Evolutionary conservation across 129 eudicot species (phyloP), one percentile per base, ranked within the genome.

Genomic region (Heracleum sosnowskyi): DNA sequence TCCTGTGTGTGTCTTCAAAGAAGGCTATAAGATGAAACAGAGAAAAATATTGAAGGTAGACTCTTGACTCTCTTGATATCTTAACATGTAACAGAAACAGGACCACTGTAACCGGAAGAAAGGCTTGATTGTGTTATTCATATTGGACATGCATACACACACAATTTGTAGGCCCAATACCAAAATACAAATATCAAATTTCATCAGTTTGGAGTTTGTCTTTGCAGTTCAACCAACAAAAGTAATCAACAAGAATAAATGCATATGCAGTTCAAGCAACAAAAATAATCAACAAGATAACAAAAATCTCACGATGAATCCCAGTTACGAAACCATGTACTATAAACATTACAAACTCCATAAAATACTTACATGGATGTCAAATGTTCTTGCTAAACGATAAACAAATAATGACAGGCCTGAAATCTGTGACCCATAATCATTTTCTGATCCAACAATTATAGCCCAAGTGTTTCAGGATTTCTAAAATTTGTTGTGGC

Each of bases 381-480:
- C 66, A n/a, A 7, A 11, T n/a, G 33, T 57, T 57, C 66, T 57
- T 57, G 28, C 33, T 57, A n/a, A n/a, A 57, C 16, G 33, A 57
- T 57, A 57, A n/a, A n/a, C 33, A 53, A 57, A n/a, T 57, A n/a
- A 57, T n/a, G 33, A 57, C 33, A 57, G 66, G 66, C 66, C 66
- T 2, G 66, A n/a, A n/a, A 57, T 5, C 28, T n/a, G 10, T 57
- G 33, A 57, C 5, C 33, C 5, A 9, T 57, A 22, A 57, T n/a
- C 33, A n/a, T 42, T 51, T 69, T 74, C 64, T 75, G 69, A 68
- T 66, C 77, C 84, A 84, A 75, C 81, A 77, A 80, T 77, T 80
- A 63, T 36, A 70, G 77, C 84, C 80, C 35, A 51, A 35, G 47
- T 42, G 47, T 74, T 17, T 83, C 77, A 13, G 47, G 47, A 24